Evolutionary conservation across 768 basidiomycete genomes (phyloP), one percentile per base, ranked within the genome.

Genomic region (Phaeotremella skinneri): DNA sequence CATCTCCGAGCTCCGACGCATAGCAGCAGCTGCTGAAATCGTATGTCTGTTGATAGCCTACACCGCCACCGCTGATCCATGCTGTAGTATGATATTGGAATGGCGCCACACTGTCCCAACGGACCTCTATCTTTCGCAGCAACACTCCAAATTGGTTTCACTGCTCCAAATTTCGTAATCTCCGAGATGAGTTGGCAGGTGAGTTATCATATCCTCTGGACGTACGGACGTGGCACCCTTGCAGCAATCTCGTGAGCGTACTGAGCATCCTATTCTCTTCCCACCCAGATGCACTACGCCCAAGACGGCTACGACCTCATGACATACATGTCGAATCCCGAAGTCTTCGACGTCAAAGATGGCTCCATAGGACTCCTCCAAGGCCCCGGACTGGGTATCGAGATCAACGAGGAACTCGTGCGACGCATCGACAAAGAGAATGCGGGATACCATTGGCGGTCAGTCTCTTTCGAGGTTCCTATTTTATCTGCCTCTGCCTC

Each of bases 51-150:
- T 39, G 7, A 9, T 51, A 9, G 26, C 14, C 7, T 21, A 26
- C 7, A 14, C 23, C 16, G 7, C 52, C 34, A 39, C 72, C 84
- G 81, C n/a, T n/a, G n/a, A n/a, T n/a, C n/a, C n/a, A n/a, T n/a
- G n/a, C n/a, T n/a, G n/a, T n/a, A n/a, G 6, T 87, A 86, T 68
- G 87, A 87, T 60, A 82, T 87, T 48, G 85, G 82, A 0, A 58
- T 78, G 49, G 87, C 85, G 0, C 85, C 86, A 4, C 85, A 87
- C 67, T 87, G 85, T 70, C 85, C 86, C 1, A 68, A 87, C 1
- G 86, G 86, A 0, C 87, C 86, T 0, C 83, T 88, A 31, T 84
- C 85, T 0, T 79, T 87, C 21, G 87, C 85, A 2, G 86, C 85
- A 13, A 85, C 84, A 63, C 81, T 87, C 45, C 85, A 86, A 52